Percentiles rank a stretch among this genome's conserved stretches.
Evolutionary conservation across 1,284 basidiomycete genomes (phyloP).

Genomic region (Anthracocystis panici-leucophaei): DNA sequence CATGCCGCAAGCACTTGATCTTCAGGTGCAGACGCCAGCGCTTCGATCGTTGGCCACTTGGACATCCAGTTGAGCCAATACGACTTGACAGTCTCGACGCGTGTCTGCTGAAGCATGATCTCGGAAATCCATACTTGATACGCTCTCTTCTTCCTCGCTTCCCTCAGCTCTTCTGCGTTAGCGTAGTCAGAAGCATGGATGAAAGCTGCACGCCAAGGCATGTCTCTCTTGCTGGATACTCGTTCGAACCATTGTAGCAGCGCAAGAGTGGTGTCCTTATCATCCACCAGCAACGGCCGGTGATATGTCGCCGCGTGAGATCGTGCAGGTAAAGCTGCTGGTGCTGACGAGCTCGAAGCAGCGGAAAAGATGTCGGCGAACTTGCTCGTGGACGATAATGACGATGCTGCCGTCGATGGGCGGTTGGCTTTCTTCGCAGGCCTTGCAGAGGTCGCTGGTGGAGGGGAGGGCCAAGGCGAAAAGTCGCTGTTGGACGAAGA

Average conservation of each 20-base stretch:
- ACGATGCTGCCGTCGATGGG: conserved; percentile 5
- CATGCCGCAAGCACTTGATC: conserved; percentile 67
- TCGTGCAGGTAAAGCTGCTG: conserved; percentile 29
- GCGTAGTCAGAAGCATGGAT: conserved; percentile 63
- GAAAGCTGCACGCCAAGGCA: conserved; percentile 87
- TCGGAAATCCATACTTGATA: conserved; percentile 86
- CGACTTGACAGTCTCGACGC: conserved; percentile 62
- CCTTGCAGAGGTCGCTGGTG: conserved; percentile 5
- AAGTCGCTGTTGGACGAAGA: conserved; percentile 20
- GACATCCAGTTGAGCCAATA: conserved; percentile 67
- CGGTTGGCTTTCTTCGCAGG: conserved; percentile 18
- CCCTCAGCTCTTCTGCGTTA: conserved; percentile 71
- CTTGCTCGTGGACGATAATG: neutral
- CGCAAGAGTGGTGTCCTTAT: conserved; percentile 21
- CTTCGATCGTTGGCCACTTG: conserved; percentile 70
- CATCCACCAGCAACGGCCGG: conserved; percentile 49
- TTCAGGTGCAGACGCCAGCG: conserved; percentile 78
- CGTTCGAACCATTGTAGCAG: conserved; percentile 76
- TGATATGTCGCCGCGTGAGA: conserved; percentile 49
- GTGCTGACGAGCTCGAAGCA: neutral
- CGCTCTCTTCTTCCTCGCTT: conserved; percentile 69
- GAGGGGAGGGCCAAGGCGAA: conserved; percentile 20
- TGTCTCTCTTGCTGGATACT: conserved; percentile 77
- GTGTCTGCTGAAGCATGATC: conserved; percentile 98
- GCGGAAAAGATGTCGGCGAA: conserved; percentile 13